Evolutionary conservation across 2,329 filamentous ascomycete genomes (phyloP).

Genomic region (Dactylellina leptospora): DNA sequence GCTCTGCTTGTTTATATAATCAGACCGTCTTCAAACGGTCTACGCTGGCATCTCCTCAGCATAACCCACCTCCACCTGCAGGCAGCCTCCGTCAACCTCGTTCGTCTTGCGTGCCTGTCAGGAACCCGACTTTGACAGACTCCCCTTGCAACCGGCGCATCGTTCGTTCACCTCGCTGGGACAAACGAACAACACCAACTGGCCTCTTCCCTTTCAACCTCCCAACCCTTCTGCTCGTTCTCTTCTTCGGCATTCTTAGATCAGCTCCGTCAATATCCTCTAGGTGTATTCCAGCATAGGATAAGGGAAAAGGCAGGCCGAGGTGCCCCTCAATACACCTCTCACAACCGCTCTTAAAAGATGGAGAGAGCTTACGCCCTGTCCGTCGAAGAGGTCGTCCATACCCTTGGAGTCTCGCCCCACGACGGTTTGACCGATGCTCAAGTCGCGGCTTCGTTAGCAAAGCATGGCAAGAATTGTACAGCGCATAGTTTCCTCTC

Average conservation of each 20-base stretch:
- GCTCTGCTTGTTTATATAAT: conserved; percentile 22
- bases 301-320: conserved; percentile 59
- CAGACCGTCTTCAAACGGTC: conserved; percentile 14
- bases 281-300: conserved; percentile 5
- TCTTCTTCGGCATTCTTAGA: neutral
- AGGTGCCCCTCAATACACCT: neutral
- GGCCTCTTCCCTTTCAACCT: conserved; percentile 28
- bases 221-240: neutral
- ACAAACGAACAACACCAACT: conserved; percentile 27
- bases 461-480: conserved; percentile 74
- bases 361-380: conserved; percentile 73
- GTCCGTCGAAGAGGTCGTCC: conserved; percentile 69
- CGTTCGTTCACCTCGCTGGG: neutral
- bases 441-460: conserved; percentile 68
- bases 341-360: conserved; percentile 51
- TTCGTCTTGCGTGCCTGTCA: no score
- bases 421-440: conserved; percentile 67
- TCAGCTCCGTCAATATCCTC: conserved; percentile 7
- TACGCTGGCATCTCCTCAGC: conserved; percentile 42
- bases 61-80: no score
- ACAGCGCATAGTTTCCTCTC: conserved; percentile 58
- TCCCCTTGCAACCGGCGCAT: no score
- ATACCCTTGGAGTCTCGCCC: conserved; percentile 68
- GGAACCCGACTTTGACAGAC: neutral
- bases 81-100: no score